Conservation (phyloP, 305 asterid species). For the Fraxinus paxiana region DNA sequence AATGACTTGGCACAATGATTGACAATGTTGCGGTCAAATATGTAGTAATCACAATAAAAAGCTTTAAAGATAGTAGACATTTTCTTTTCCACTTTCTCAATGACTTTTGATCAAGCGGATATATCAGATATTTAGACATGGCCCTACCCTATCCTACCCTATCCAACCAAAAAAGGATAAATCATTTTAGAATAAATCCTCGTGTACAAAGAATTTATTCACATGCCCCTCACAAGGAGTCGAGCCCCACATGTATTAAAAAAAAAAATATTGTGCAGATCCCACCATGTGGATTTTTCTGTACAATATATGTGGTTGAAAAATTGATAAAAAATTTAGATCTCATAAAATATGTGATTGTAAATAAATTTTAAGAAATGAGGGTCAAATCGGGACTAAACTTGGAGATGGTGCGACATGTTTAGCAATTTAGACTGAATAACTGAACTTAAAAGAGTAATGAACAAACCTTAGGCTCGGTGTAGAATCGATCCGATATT, state of each 20-base stretch:
- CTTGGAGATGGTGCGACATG: not conserved
- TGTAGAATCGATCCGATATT: slow-evolving; percentile 65
- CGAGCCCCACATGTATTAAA: no score
- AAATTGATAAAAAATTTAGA: no score
- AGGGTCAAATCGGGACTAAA: no score
- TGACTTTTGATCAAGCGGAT: not conserved
- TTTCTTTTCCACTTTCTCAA: not conserved
- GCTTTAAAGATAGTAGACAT: no score
- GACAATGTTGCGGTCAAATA: not conserved
- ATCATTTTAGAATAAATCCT: no score
- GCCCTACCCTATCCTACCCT: not conserved
- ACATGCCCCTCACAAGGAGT: no score
- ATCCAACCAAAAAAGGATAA: not conserved
- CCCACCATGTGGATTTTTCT: no score
- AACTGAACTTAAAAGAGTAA: not conserved
- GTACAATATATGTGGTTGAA: no score
- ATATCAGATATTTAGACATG: not conserved
- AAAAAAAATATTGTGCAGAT: no score
- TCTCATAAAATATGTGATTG: no score
- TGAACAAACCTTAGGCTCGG: slow-evolving; percentile 54
- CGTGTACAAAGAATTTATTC: no score
- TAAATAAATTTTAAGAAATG: no score
- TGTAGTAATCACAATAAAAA: not conserved
- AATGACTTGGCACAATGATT: not conserved
- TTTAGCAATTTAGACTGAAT: not conserved